phyloP scores from a whole-genome alignment of 2,329 filamentous ascomycete species.

The Metarhizium robertsii region DNA sequence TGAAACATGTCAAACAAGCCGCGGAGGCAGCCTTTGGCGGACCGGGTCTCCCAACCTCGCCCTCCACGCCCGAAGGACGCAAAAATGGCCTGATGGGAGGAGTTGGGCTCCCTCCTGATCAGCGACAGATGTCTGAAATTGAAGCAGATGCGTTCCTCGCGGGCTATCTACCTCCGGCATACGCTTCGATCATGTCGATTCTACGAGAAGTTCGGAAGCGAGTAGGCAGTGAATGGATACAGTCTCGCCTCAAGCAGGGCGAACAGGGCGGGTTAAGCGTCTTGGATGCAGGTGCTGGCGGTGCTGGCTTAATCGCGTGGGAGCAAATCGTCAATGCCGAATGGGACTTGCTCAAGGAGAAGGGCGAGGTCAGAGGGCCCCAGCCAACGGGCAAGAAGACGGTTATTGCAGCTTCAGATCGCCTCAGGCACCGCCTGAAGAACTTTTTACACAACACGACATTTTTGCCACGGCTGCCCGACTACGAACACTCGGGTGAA shows the following conservation, averaged over 20 bases:
- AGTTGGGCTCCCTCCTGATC: conserved; percentile 53
- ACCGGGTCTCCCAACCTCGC: conserved; percentile 63
- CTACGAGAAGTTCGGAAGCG: conserved; percentile 67
- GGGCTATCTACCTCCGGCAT: conserved; percentile 60
- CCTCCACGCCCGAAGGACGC: conserved; percentile 54
- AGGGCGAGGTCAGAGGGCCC: conserved; percentile 29
- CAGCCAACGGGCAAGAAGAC: conserved; percentile 63
- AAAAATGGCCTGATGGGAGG: conserved; percentile 52
- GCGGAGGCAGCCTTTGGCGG: conserved; percentile 74
- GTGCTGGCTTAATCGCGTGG: conserved; percentile 67
- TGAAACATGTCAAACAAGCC: conserved; percentile 64
- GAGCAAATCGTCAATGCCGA: conserved; percentile 71
- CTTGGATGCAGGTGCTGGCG: conserved; percentile 66
- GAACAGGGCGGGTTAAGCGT: conserved; percentile 50
- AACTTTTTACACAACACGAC: conserved; percentile 78
- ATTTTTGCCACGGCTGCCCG: conserved; percentile 84
- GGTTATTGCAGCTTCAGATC: conserved; percentile 67
- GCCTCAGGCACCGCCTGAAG: conserved; percentile 66
- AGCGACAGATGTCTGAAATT: conserved; percentile 62
- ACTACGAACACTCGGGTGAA: conserved; percentile 62
- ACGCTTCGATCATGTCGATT: conserved; percentile 56
- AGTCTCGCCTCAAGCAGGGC: conserved; percentile 49
- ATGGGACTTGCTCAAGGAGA: conserved; percentile 60
- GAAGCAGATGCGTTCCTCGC: conserved; percentile 67
- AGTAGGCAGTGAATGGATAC: conserved; percentile 62